Evolutionary conservation across 805 yeast species (phyloP).

Genomic region (Lachancea thermotolerans): DNA sequence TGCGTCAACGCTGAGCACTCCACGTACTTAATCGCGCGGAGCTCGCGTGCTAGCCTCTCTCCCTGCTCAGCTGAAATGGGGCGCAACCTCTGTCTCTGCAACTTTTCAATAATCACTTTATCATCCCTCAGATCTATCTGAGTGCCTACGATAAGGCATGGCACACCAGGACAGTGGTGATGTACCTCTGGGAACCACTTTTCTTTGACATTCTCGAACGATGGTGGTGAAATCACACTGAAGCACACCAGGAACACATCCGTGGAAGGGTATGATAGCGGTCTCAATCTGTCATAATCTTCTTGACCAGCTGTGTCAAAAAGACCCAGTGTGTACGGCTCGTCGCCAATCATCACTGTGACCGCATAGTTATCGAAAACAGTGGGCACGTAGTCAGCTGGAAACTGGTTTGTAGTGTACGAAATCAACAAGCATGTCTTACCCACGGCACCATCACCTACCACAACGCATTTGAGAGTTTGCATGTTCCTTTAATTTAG

Average conservation of each 20-base stretch:
- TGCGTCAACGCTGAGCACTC: conserved; percentile 98
- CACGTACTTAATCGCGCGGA: conserved; percentile 92
- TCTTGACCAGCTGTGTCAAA: conserved; percentile 99
- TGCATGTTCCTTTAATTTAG: conserved; percentile 31
- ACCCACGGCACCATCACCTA: conserved; percentile 99
- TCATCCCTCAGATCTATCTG: conserved; percentile 94
- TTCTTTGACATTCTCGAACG: conserved; percentile 95
- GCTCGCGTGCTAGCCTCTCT: conserved; percentile 85
- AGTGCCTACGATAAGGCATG: conserved; percentile 94
- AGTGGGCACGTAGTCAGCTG: conserved; percentile 98
- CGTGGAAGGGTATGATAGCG: conserved; percentile 93
- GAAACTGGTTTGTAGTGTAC: conserved; percentile 94
- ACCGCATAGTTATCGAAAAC: conserved; percentile 95
- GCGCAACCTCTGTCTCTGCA: conserved; percentile 81
- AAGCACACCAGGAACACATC: conserved; percentile 95
- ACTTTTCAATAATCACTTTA: conserved; percentile 80
- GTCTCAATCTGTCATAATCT: conserved; percentile 96
- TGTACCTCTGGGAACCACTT: conserved; percentile 99
- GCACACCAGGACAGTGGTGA: conserved; percentile 97
- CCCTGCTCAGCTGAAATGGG: conserved; percentile 87
- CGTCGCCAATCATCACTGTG: conserved; percentile 94
- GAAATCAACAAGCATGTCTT: conserved; percentile 94
- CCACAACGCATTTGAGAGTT: conserved; percentile 88
- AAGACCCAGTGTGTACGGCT: conserved; percentile 93
- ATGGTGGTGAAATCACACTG: conserved; percentile 93